These are phyloP conservation scores for Psilocybe tampanensis DNA, from an alignment of 768 basidiomycete genomes.

Conservation along the genomic window DNA sequence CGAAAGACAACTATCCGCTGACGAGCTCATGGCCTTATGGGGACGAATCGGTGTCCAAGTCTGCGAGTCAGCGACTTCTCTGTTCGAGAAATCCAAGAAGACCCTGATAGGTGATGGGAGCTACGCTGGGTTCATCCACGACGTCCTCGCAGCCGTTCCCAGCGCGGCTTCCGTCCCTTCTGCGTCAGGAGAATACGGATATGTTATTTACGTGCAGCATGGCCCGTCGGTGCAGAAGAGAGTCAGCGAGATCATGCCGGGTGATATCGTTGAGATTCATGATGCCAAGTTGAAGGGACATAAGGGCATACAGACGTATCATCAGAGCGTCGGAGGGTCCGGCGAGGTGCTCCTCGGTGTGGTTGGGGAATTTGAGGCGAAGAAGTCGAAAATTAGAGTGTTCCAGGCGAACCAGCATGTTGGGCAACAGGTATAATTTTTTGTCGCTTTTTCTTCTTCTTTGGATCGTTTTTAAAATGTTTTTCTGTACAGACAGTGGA, in stretches of 20 bases:
- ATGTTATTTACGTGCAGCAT: slow-evolving; percentile 75
- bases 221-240: slow-evolving; percentile 69
- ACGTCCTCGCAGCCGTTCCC: slow-evolving; percentile 68
- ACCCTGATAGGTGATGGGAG: slow-evolving; percentile 83
- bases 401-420: slow-evolving; percentile 89
- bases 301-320: slow-evolving; percentile 79
- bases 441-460: slow-evolving; percentile 12
- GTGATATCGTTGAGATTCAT: slow-evolving; percentile 75
- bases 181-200: slow-evolving; percentile 57
- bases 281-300: slow-evolving; percentile 79
- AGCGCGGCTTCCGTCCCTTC: slow-evolving; percentile 48
- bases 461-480: not conserved
- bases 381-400: slow-evolving; percentile 85
- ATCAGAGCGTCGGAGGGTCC: slow-evolving; percentile 50
- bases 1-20: slow-evolving; percentile 48
- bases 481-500: slow-evolving; percentile 54
- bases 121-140: slow-evolving; percentile 74
- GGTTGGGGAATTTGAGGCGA: slow-evolving; percentile 79
- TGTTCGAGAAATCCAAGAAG: slow-evolving; percentile 79
- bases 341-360: slow-evolving; percentile 68
- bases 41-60: slow-evolving; percentile 76
- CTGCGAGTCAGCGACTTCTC: slow-evolving; percentile 63
- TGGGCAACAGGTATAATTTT: slow-evolving; percentile 70
- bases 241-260: slow-evolving; percentile 81
- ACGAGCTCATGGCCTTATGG: slow-evolving; percentile 73